Conservation (phyloP, 176 grass and related monocot genomes). For the Chrysopogon serrulatus region DNA sequence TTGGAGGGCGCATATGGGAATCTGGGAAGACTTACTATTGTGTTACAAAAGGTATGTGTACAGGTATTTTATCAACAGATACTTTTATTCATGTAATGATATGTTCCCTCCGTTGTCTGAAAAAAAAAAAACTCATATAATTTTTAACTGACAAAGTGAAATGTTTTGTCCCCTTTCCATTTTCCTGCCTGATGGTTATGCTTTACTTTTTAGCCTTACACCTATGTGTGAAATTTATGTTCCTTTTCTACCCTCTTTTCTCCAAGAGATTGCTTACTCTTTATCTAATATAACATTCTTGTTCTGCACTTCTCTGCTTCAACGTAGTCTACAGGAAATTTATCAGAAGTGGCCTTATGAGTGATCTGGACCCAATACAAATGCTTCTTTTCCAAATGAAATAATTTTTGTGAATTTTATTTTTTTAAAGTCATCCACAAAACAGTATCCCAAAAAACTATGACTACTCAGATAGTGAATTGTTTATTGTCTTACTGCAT, state of each 20-base stretch:
- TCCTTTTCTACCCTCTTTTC: background rate
- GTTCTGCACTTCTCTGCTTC: background rate
- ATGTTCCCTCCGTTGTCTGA: background rate
- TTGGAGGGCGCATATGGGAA: constrained; percentile 95
- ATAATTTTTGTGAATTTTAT: background rate
- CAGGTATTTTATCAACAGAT: background rate
- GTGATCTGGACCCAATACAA: background rate
- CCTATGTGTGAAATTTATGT: background rate
- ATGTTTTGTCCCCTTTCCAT: background rate
- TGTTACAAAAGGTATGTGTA: constrained; percentile 80
- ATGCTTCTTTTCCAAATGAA: background rate
- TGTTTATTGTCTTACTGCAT: background rate
- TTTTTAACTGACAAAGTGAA: background rate
- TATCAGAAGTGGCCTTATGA: background rate
- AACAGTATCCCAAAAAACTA: background rate
- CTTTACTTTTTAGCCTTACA: background rate
- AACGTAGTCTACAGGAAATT: background rate
- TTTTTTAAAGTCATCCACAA: background rate
- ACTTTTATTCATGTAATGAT: background rate
- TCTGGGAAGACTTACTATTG: constrained; percentile 84
- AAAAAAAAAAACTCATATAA: background rate
- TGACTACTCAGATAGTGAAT: background rate
- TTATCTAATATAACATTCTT: background rate
- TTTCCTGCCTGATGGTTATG: background rate
- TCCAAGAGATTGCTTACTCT: background rate